Base-by-base conservation (phyloP, 2,329 filamentous ascomycete genomes). In the Penicillium sp. region DNA sequence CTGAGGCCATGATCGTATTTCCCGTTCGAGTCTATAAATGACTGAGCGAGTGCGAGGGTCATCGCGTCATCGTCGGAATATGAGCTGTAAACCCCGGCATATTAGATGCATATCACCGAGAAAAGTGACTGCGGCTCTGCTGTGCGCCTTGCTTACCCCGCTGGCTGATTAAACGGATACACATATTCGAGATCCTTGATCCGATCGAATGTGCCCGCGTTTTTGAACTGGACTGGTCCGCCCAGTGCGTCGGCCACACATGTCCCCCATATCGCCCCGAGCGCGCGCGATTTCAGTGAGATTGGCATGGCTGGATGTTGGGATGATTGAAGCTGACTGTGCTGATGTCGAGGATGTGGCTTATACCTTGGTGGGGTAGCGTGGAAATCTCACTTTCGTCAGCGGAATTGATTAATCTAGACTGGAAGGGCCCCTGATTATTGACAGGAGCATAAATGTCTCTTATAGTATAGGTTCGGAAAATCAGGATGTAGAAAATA, bases 41-140 rank as follows among this genome's bases (percentile, higher is more conserved):
- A 73, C 39, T 71, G 62, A 2, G 73, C 71, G 5, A 78, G 70
- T 44, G 75, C 77, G 10, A 79, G 64, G 4, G 76, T 74, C 73
- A 78, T 75, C 11, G 73, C 71, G 1, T 74, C 77, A 54, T 78
- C 76, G 58, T 78, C 76, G 3, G 75, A 77, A 62, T 74, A 78
- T 29, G 67, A 68, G 9, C 68, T 69, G 43, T 29, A 48, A 14
- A 11, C 43, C 10, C 14, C 9, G 5, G 31, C 14, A n/a, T 3
- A 11, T 37, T 37, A 37, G 34, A 11, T 3, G 18, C 10, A 19
- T 28, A 28, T 10, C 10, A 28, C 24, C n/a, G n/a, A n/a, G n/a
- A n/a, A n/a, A n/a, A n/a, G n/a, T n/a, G 24, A 28, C 10, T 28
- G 24, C 24, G 24, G 24, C 24, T 28, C 24, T 28, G 24, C 24